Base-by-base conservation (phyloP, 2,329 filamentous ascomycete genomes). In the Ustulina deusta region DNA sequence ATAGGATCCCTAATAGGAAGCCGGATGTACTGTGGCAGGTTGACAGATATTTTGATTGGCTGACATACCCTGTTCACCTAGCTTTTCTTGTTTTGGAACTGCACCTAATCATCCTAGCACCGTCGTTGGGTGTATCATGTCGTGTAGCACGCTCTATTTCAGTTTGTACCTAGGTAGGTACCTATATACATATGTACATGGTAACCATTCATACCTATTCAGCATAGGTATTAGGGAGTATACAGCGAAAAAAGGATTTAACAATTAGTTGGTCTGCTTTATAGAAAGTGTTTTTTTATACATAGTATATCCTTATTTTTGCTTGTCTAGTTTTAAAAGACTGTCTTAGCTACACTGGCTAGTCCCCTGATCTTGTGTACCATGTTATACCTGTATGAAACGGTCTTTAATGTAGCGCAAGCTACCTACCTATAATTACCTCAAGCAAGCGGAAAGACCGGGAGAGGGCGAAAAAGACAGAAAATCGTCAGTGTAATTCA, bases 21-120 rank as follows among this genome's bases (percentile, higher is more conserved):
- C 36, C 54, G 29, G 20, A 52, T 52, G 4, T 32, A 11, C 11
- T n/a, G 20, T 5, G 17, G 11, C 9, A 20, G 3, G 17, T 2
- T 5, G 17, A 20, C 9, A 20, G 3, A 11, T 2, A 9, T n/a
- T 48, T 2, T 67, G 55, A 67, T 67, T 67, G 65, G 65, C n/a
- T 15, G 10, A 52, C 22, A 13, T 27, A 3, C 40, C 60, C 29
- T 59, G 65, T 25, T 51, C 54, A 9, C 46, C 46, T 51, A 6
- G 10, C 29, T 27, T 60, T 61, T 48, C 65, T 64, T 67, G 65
- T 67, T 67, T 67, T 58, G 56, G 60, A 63, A 46, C 25, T 52
- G 55, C 32, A 29, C 42, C 65, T 36, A 63, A 38, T 32, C 20
- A 63, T 66, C 60, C 65, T 60, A 22, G 32, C 40, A n/a, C 38